Evolutionary conservation across 2,329 filamentous ascomycete species (phyloP).

Genomic region (Polychaeton citri): DNA sequence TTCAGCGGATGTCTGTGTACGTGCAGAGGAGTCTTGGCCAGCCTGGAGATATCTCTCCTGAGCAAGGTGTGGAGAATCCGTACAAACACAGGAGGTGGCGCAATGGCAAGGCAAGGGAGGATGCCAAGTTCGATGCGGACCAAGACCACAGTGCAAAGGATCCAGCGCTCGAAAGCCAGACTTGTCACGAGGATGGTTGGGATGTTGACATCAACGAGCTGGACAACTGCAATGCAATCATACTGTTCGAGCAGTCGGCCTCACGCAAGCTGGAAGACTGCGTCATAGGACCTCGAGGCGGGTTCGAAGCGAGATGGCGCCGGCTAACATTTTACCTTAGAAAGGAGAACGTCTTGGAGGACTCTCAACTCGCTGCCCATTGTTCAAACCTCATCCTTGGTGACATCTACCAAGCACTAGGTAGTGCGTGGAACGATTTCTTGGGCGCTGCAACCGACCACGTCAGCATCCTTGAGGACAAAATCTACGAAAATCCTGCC

Average conservation of each 20-base stretch:
- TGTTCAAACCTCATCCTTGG: slow-evolving; percentile 38
- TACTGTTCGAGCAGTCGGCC: slow-evolving; percentile 40
- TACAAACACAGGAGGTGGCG: slow-evolving; percentile 16
- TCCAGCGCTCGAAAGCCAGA: neutral
- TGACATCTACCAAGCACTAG: slow-evolving; percentile 37
- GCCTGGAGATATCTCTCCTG: slow-evolving; percentile 19
- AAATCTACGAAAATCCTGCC: slow-evolving; percentile 40
- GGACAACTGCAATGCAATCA: slow-evolving; percentile 39
- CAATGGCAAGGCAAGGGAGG: too few species aligned
- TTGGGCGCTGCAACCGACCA: slow-evolving; percentile 34
- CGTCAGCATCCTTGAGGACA: slow-evolving; percentile 36
- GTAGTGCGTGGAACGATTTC: slow-evolving; percentile 33
- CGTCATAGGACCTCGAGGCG: slow-evolving; percentile 35
- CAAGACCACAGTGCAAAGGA: neutral
- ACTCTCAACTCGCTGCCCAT: slow-evolving; percentile 30
- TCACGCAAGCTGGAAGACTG: slow-evolving; percentile 36
- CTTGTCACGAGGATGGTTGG: neutral
- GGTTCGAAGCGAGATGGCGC: slow-evolving; percentile 41
- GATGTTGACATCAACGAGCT: slow-evolving; percentile 14
- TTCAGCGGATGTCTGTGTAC: slow-evolving; percentile 37
- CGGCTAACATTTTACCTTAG: slow-evolving; percentile 38
- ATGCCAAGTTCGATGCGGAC: neutral
- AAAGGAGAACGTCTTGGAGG: slow-evolving; percentile 28
- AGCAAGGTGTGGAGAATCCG: slow-evolving; percentile 30
- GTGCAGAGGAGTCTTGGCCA: slow-evolving; percentile 35